Evolutionary conservation across 148 eudicot species (phyloP), one percentile per base, ranked within the genome.

Genomic region (Fagopyrum tataricum): DNA sequence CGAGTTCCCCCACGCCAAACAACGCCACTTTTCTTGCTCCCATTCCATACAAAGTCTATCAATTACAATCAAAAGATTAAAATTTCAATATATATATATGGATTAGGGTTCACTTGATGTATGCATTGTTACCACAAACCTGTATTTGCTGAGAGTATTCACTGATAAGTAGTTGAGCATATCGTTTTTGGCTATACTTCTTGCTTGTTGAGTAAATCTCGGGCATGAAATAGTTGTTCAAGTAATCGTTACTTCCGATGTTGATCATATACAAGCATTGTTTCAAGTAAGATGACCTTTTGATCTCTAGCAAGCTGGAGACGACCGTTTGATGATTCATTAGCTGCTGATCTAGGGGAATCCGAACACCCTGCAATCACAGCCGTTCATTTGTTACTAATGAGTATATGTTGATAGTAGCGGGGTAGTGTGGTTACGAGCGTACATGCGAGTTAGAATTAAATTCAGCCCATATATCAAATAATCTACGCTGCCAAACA

Each of bases 11-110:
- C 0, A 89, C 24, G 10, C 88, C 87, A 31, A 69, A 81, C 4
- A 89, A n/a, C 1, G 87, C 91, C 4, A 86, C 67, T 72, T 84
- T 89, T 67, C 94, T 84, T 74, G 89, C 89, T 79, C 91, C 94
- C 44, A 10, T 9, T 1, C 10, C 43, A 74, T 85, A 84, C 72
- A 89, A 51, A 0, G 44, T 49, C 94, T 87, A 47, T 26, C 8
- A 10, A 11, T 9, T 40, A n/a, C 48, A 0, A 0, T 31, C 37
- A 31, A 31, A 1, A 31, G 1, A 31, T 31, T 3, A 31, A 31
- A 31, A 31, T 31, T 31, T 31, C 37, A 1, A 26, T 26, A 0
- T 31, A 31, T 31, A 31, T 31, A 31, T 31, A 31, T 31, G 31
- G 31, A 26, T 26, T 26, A 26, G 1, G 31, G 31, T 26, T 26